Evolutionary conservation across 805 yeast species (phyloP), one percentile per base, ranked within the genome.

Genomic region (Cyberlindnera suaveolens): DNA sequence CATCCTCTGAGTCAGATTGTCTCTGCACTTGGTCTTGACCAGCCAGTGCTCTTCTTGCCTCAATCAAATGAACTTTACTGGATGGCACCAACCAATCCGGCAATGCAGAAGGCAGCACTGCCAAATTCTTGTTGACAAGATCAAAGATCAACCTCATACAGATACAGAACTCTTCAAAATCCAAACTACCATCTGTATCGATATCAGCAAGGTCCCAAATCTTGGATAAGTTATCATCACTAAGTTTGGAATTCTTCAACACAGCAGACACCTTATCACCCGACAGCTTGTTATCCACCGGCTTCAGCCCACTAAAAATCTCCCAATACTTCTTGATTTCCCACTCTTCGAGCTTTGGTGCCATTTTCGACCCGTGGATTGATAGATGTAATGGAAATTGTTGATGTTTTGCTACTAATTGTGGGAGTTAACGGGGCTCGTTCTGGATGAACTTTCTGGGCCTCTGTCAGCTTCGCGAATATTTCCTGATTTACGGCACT

Each of bases 301-400:
- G 99, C 50, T 78, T 77, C 56, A 93, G 76, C 13, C 96, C 96
- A 50, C 83, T 80, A 71, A 93, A 93, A 38, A 93, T 90, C 65
- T 93, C 96, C 99, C 99, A 93, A 72, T 89, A 93, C 67, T 91
- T 91, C 58, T 89, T 85, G 56, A 90, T 89, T 66, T 93, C 99
- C 85, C 96, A 89, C 54, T 89, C 93, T 63, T 88, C 96, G 47
- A 89, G 67, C 49, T 85, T 80, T 20, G 91, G 89, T 19, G 58
- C 44, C 61, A 55, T 57, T 19, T 18, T 33, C 14, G 27, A 23
- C 27, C 27, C 27, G 4, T 9, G 10, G 13, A 23, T 23, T 23
- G 27, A 23, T 23, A 23, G 11, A 8, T 23, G 3, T 23, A 23
- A 11, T 23, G 3, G 27, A 9, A 23, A 23, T 9, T 6, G 27